These are phyloP conservation scores for Ogataea hybrid DNA, from an alignment of 1,139 yeast species.

Conservation along the genomic window DNA sequence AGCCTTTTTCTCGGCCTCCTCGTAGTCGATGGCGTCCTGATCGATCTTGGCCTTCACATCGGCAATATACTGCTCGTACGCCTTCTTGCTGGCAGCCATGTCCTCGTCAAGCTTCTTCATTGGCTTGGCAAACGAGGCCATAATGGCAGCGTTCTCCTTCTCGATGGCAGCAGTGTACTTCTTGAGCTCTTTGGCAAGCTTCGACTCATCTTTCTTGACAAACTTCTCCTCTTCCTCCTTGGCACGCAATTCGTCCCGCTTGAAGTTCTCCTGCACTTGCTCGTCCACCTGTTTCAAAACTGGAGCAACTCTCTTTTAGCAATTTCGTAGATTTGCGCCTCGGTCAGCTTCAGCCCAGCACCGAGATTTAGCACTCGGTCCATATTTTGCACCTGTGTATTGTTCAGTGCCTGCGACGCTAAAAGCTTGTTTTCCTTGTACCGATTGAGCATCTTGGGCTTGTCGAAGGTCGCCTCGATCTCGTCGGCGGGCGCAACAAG, in stretches of 20 bases:
- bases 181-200: constrained; percentile 42
- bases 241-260: constrained; percentile 37
- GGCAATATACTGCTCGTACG: constrained; percentile 37
- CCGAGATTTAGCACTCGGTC: constrained; percentile 52
- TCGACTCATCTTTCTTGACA: constrained; percentile 43
- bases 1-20: constrained; percentile 47
- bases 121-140: constrained; percentile 40
- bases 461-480: constrained; percentile 38
- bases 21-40: constrained; percentile 45
- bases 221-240: constrained; percentile 41
- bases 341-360: constrained; percentile 53
- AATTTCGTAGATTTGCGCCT: constrained; percentile 53
- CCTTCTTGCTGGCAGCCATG: constrained; percentile 34
- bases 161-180: constrained; percentile 41
- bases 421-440: constrained; percentile 49
- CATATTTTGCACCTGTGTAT: constrained; percentile 45
- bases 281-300: constrained; percentile 50
- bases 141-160: constrained; percentile 42
- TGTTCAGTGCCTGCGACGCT: constrained; percentile 47
- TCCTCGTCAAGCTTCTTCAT: constrained; percentile 36
- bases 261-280: constrained; percentile 46
- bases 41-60: constrained; percentile 44
- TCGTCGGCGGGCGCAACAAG: constrained; percentile 31
- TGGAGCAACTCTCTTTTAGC: constrained; percentile 59
- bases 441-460: constrained; percentile 47